A percentile compares a stretch with the other conserved stretches of the same genome.
phyloP scores from a whole-genome alignment of 139 green algal genomes.

The Chlamydomonas sp. region DNA sequence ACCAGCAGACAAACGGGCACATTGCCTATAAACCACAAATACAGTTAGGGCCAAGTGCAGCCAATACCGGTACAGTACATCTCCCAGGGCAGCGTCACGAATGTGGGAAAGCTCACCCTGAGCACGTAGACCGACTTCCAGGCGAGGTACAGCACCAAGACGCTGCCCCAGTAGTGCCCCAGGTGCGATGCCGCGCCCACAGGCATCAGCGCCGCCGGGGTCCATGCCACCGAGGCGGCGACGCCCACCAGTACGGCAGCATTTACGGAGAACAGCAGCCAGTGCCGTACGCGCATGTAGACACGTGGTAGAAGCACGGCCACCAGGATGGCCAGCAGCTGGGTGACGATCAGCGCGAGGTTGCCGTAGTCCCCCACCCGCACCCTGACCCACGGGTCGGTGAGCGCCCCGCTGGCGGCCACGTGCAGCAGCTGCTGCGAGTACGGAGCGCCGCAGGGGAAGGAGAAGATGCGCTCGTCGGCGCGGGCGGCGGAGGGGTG shows the following conservation, averaged over 20 bases:
- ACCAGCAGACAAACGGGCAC: too few relatives aligned
- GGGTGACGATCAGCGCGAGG: neutral
- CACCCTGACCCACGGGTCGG: too few relatives aligned
- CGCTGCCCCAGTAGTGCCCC: neutral
- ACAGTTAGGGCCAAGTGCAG: too few relatives aligned
- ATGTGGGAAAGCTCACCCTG: neutral
- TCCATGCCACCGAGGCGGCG: neutral
- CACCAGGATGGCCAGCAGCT: neutral
- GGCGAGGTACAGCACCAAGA: neutral
- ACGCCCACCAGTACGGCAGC: neutral
- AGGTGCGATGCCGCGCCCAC: neutral
- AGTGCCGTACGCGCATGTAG: neutral
- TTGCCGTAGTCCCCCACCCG: neutral
- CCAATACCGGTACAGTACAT: too few relatives aligned
- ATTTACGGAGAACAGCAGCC: neutral
- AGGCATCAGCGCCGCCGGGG: neutral
- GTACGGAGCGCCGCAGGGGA: too few relatives aligned
- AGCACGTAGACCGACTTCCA: neutral
- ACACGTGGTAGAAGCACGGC: neutral
- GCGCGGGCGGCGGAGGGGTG: too few relatives aligned
- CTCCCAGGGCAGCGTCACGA: neutral
- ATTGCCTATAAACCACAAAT: too few relatives aligned
- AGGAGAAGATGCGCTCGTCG: too few relatives aligned
- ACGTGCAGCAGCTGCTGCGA: too few relatives aligned
- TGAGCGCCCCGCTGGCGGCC: too few relatives aligned